Base-by-base conservation (phyloP, 495 filamentous ascomycete species). In the Melanomma pulvis-pyrius region DNA sequence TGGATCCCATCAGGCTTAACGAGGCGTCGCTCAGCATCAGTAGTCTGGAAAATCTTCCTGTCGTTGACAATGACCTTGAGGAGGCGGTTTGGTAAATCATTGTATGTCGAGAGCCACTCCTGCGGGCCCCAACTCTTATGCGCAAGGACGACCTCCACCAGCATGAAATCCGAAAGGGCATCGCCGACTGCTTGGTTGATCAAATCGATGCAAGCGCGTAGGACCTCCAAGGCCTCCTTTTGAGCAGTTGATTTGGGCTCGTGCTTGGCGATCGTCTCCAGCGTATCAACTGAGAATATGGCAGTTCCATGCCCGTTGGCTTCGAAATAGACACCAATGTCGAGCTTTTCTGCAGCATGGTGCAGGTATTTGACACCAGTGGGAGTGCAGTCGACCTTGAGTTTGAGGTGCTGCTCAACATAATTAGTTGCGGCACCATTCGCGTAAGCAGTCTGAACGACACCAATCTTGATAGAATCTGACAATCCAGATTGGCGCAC, bases 181-280 rank as follows among this genome's bases (percentile, higher is more conserved):
- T 98, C 94, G 64, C 94, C 94, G 56, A 97, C 94, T 11, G 94
- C 91, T 78, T 98, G 93, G 83, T 98, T 98, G 80, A 98, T 96
- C 66, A 98, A 83, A 55, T 94, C 88, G 32, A 86, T 88, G 41
- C 97, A 81, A 4, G 92, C 92, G 51, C 81, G 82, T 8, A 98
- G 88, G 15, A 87, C 92, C 49, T 92, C 87, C 22, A 98, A 85
- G 9, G 92, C 87, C 50, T 87, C 87, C 67, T 92, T 86, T 78
- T 98, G 96, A 13, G 89, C 94, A 0, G 96, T 93, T 0, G 92
- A 96, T 76, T 96, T 88, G 1, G 94, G 93, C 71, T 91, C 85
- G 49, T 88, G 85, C 58, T 80, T 88, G 61, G 84, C 82, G 79
- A 98, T 93, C 28, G 83, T 82, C 69, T 88, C 88, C 11, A 93